Conservation (phyloP, 257 asterid genomes). For the Penstemon newberryi region DNA sequence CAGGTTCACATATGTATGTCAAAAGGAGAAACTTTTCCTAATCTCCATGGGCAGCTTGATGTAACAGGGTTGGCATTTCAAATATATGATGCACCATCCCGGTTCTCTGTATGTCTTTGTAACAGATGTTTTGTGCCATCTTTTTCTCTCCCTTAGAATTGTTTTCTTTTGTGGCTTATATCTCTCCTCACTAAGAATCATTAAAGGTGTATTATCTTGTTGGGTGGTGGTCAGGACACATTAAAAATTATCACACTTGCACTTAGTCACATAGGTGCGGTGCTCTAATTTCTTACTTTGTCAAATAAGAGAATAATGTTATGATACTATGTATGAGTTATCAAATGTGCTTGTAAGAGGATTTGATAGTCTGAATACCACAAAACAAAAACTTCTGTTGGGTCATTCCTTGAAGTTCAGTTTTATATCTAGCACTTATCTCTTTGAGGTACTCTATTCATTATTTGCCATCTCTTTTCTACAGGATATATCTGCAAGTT, state of each 20-base stretch:
- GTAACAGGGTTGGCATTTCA: slow-evolving; percentile 87
- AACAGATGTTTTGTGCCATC: slow-evolving; percentile 13
- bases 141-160: slow-evolving; percentile 18
- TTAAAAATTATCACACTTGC: slow-evolving; percentile 16
- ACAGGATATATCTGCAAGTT: slow-evolving; percentile 86
- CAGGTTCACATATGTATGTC: slow-evolving; percentile 99
- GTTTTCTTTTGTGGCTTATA: slow-evolving; percentile 12
- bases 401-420: background rate
- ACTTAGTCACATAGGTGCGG: slow-evolving; percentile 1
- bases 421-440: slow-evolving; percentile 13
- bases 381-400: background rate
- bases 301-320: slow-evolving; percentile 4
- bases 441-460: slow-evolving; percentile 25
- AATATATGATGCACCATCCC: slow-evolving; percentile 86
- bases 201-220: background rate
- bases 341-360: slow-evolving; percentile 20
- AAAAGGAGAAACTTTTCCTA: slow-evolving; percentile 87
- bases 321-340: background rate
- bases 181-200: slow-evolving; percentile 12
- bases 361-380: background rate
- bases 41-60: slow-evolving; percentile 98
- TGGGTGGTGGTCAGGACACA: slow-evolving; percentile 7
- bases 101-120: slow-evolving; percentile 68
- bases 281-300: slow-evolving; percentile 1
- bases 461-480: slow-evolving; percentile 28